phyloP scores from a whole-genome alignment of 768 basidiomycete genomes.

The Lactarius deliciosus region DNA sequence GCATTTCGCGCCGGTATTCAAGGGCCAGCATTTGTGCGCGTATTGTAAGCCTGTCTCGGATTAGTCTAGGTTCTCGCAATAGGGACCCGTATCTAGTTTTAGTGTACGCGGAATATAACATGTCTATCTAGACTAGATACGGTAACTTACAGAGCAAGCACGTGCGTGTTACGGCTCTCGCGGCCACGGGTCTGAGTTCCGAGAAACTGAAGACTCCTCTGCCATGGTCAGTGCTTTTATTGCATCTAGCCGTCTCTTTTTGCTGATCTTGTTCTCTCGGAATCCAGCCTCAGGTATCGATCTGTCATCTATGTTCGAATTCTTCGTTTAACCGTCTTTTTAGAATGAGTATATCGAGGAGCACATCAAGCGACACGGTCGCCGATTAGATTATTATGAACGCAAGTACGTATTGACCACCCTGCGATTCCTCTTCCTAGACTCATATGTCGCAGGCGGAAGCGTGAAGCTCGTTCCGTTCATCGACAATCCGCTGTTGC shows the following conservation, averaged over 20 bases:
- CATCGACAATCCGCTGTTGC: slow-evolving; percentile 80
- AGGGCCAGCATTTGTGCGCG: not conserved
- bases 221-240: slow-evolving; percentile 24
- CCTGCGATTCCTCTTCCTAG: slow-evolving; percentile 8
- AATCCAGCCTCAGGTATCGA: slow-evolving; percentile 64
- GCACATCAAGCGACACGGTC: slow-evolving; percentile 95
- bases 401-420: slow-evolving; percentile 62
- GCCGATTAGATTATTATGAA: slow-evolving; percentile 94
- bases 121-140: too few species aligned
- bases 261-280: slow-evolving; percentile 6
- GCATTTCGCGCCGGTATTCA: not conserved
- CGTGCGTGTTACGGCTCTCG: not conserved
- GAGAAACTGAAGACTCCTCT: not conserved
- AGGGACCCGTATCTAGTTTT: not conserved
- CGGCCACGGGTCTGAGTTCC: not conserved
- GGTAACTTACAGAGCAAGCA: too few species aligned
- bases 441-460: slow-evolving; percentile 54
- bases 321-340: slow-evolving; percentile 24
- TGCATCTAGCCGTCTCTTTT: not conserved
- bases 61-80: not conserved
- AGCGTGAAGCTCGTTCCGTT: slow-evolving; percentile 73
- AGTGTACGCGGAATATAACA: too few species aligned
- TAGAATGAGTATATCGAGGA: slow-evolving; percentile 99
- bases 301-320: not conserved
- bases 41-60: not conserved